Evolutionary conservation across 139 green algal species (phyloP).

Genomic region (Yamagishiella unicocca): DNA sequence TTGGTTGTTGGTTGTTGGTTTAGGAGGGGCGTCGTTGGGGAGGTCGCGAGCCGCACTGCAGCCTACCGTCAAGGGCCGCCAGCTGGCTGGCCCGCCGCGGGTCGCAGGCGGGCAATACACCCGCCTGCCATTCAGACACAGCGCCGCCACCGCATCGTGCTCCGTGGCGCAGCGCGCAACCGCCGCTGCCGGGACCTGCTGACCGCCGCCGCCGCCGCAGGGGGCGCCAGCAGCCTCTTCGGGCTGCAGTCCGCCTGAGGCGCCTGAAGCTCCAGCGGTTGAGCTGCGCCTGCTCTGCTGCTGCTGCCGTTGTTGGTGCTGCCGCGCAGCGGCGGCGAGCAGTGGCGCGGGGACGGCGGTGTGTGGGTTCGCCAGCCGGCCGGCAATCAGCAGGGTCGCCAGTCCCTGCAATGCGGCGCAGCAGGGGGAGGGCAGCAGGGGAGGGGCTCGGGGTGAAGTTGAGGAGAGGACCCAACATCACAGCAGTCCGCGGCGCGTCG

Average conservation of each 20-base stretch:
- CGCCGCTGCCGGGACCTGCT: neutral
- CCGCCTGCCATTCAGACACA: neutral
- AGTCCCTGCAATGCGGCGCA: neutral
- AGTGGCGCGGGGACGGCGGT: constrained; percentile 28
- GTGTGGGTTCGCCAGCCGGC: constrained; percentile 1
- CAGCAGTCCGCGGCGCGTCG: no score
- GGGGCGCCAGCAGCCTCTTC: neutral
- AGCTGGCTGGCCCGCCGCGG: neutral
- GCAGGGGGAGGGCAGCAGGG: no score
- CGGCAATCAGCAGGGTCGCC: constrained; percentile 8
- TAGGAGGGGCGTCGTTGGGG: no score
- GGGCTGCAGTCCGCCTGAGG: neutral
- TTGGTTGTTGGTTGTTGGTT: no score
- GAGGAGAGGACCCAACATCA: no score
- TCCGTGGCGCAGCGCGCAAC: neutral
- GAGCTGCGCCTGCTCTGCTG: neutral
- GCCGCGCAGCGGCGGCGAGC: neutral
- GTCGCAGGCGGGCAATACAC: neutral
- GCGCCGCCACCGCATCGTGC: neutral
- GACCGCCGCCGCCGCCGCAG: neutral
- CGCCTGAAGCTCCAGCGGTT: neutral
- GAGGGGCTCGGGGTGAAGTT: no score
- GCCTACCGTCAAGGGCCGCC: constrained; percentile 24
- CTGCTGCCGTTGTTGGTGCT: neutral
- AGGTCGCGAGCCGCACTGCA: no score